Base-by-base conservation (phyloP, 306 rosid species). In the Cucurbita moschata region DNA sequence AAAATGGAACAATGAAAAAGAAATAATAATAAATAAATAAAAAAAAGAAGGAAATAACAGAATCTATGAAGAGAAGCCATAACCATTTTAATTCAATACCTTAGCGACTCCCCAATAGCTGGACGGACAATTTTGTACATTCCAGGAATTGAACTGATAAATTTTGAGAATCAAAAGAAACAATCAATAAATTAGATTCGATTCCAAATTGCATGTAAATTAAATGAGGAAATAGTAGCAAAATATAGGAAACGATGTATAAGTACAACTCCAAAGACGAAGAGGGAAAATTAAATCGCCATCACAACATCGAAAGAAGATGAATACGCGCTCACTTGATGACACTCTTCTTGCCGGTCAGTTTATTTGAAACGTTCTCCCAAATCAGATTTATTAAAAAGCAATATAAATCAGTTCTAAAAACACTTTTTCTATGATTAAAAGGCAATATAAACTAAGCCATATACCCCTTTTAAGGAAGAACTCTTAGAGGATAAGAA, bases 71-170 rank as follows among this genome's bases (percentile, higher is more conserved):
- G 62, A 15, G 55, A 77, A 75, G 58, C 23, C 15, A 46, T 26
- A 74, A 83, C 56, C 43, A 69, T 7, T 69, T 49, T 14, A 44
- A 8, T 50, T 18, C 21, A 73, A 76, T 88, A 95, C 99, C 97
- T 85, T 58, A 82, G 60, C 13, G 99, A 91, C 89, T 94, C 99
- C 78, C 99, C 97, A 85, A 91, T 95, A 7, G 96, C 92, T 15
- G 99, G 99, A 10, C 99, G 99, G 58, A 94, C 95, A 76, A 84
- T 91, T 81, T 90, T 94, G 78, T 84, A 89, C 82, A 79, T 77
- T 62, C 92, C 96, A 47, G 97, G 81, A 73, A 87, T 73, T 58
- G 99, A 91, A 81, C 99, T 95, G 72, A 67, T 39, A 66, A 39
- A 39, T 69, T 69, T 69, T 69, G 72, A 21, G 95, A 46, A 86